Evolutionary conservation across 768 basidiomycete species (phyloP).

Genomic region (Auriculariales sp.): DNA sequence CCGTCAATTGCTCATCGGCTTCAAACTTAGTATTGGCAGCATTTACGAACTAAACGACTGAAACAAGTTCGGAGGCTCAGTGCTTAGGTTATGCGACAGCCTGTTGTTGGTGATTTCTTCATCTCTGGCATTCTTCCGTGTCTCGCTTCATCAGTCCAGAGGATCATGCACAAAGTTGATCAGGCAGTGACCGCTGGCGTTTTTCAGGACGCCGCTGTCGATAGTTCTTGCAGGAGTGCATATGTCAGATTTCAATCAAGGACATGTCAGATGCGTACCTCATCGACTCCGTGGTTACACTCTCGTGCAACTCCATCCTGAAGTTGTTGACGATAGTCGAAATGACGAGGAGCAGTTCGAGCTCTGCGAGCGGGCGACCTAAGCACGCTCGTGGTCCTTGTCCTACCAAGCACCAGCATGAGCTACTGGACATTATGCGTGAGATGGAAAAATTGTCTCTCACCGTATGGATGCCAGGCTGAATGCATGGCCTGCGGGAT

Average conservation of each 20-base stretch:
- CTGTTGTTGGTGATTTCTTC: too few relatives aligned
- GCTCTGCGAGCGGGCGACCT: neutral
- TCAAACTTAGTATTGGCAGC: too few relatives aligned
- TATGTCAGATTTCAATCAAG: neutral
- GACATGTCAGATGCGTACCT: neutral
- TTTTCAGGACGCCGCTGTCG: neutral
- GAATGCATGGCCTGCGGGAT: neutral
- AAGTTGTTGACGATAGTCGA: neutral
- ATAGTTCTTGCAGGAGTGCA: neutral
- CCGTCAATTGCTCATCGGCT: too few relatives aligned
- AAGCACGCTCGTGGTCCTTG: neutral
- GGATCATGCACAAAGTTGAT: neutral
- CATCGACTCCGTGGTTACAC: neutral
- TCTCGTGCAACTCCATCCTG: neutral
- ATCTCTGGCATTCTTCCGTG: too few relatives aligned
- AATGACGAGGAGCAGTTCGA: neutral
- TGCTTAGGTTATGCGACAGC: too few relatives aligned
- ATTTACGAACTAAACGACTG: too few relatives aligned
- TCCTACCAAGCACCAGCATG: too few relatives aligned
- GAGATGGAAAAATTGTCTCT: too few relatives aligned
- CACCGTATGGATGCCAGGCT: neutral
- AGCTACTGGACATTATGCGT: neutral
- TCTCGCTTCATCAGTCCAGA: too few relatives aligned
- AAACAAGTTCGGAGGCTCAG: too few relatives aligned
- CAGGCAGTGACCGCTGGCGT: neutral